phyloP scores from a whole-genome alignment of 768 basidiomycete genomes.

The Suillus plorans region DNA sequence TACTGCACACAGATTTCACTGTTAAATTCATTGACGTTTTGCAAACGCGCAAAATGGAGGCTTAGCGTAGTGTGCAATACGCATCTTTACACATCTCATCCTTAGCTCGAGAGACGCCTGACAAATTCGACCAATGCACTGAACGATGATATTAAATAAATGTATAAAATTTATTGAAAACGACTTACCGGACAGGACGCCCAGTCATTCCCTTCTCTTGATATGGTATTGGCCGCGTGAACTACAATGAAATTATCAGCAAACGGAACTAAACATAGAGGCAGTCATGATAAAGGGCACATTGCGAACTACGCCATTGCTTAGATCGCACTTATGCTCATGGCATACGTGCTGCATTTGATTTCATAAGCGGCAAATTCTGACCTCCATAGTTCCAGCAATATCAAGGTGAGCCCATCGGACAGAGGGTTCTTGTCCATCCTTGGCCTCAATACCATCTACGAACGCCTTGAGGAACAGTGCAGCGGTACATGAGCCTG shows the following conservation, averaged over 20 bases:
- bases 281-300: neutral
- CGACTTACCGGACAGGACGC: conserved; percentile 67
- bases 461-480: conserved; percentile 86
- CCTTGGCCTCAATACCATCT: conserved; percentile 65
- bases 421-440: conserved; percentile 52
- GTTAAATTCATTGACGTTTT: neutral
- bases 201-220: conserved; percentile 79
- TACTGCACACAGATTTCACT: neutral
- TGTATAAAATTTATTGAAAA: neutral
- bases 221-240: conserved; percentile 56
- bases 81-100: neutral
- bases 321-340: conserved; percentile 15
- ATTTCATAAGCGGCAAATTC: conserved; percentile 20
- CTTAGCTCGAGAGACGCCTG: conserved; percentile 21
- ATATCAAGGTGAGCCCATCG: conserved; percentile 91
- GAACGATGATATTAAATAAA: neutral
- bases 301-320: too few relatives aligned
- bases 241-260: conserved; percentile 29
- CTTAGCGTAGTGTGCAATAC: neutral
- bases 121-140: conserved; percentile 36
- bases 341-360: conserved; percentile 34
- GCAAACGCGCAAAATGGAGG: neutral
- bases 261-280: neutral
- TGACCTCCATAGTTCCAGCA: conserved; percentile 72
- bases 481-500: conserved; percentile 78